Evolutionary conservation across 192 early-diverging fungal genomes (phyloP), one percentile per base, ranked within the genome.

Genomic region (Rhizoclosmatium sp.): DNA sequence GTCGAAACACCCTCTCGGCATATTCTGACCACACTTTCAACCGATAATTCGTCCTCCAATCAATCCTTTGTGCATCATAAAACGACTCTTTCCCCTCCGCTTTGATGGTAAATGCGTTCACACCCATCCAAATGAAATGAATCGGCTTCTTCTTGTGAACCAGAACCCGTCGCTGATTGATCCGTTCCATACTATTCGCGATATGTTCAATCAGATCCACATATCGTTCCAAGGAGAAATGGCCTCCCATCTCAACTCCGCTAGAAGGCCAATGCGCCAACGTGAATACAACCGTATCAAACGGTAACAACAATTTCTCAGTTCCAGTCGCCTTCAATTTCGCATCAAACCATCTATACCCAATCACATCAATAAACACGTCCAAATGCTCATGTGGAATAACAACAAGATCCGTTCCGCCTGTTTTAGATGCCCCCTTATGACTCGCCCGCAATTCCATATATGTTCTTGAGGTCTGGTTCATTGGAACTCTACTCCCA

Each of bases 1-100:
- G 16, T 4, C 19, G 59, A 2, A 59, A 64, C 40, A 75, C 39
- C 14, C 42, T 1, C n/a, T 75, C 59, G 40, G 72, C 56, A 39
- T 47, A 60, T 3, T 62, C 72, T 21, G 23, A 40, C 39, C 44
- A 75, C 5, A 75, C 39, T 19, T 49, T 44, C 42, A 75, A 47
- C n/a, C 72, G 58, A 31, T 75, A 62, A 62, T 75, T 75, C 39
- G 45, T 62, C 7, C 72, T 2, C 72, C 72, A 75, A 19, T 75
- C 72, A 10, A 44, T 2, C 4, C 59, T 40, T 16, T 47, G 7
- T 0, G 59, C 72, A 1, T 42, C 16, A 3, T 19, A 21, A 42
- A 40, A 0, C 31, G 31, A 59, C 0, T 9, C 23, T n/a, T 72
- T 65, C 39, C 40, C 54, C 3, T 71, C 70, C 42, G 51, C 1